Conservation (phyloP, 768 basidiomycete species). For the Gymnopilus dilepis region DNA sequence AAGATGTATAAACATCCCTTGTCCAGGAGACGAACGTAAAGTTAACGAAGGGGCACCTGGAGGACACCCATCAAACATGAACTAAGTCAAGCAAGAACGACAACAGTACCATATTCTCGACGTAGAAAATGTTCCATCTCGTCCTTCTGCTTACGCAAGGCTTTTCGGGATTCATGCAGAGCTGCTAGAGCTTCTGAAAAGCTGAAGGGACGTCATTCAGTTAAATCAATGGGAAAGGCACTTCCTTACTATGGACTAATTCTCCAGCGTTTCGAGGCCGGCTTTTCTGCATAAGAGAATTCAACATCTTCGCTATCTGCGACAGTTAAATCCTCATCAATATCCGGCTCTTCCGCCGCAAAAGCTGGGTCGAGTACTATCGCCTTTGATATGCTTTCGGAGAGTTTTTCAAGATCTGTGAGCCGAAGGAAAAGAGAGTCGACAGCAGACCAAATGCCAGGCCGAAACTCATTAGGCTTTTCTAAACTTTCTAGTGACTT, state of each 20-base stretch:
- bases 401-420: slow-evolving; percentile 54
- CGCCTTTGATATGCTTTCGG: slow-evolving; percentile 58
- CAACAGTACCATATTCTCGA: slow-evolving; percentile 57
- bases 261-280: slow-evolving; percentile 50
- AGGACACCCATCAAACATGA: background rate
- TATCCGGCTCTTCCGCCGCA: slow-evolving; percentile 9
- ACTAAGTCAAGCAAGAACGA: background rate
- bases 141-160: slow-evolving; percentile 51
- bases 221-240: background rate
- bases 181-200: slow-evolving; percentile 60
- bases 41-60: slow-evolving; percentile 76
- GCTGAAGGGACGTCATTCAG: slow-evolving; percentile 35
- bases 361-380: slow-evolving; percentile 33
- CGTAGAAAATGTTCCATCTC: slow-evolving; percentile 62
- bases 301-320: slow-evolving; percentile 13
- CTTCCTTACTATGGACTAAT: slow-evolving; percentile 67
- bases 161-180: slow-evolving; percentile 54
- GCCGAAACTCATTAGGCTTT: slow-evolving; percentile 26
- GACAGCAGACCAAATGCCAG: slow-evolving; percentile 59
- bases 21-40: slow-evolving; percentile 66
- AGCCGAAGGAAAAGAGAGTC: slow-evolving; percentile 60
- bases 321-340: slow-evolving; percentile 16
- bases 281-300: slow-evolving; percentile 9
- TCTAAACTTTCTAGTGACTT: slow-evolving; percentile 53
- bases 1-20: slow-evolving; percentile 80